Base-by-base conservation (phyloP, 176 grass and related monocot genomes). In the Ananas comosus region DNA sequence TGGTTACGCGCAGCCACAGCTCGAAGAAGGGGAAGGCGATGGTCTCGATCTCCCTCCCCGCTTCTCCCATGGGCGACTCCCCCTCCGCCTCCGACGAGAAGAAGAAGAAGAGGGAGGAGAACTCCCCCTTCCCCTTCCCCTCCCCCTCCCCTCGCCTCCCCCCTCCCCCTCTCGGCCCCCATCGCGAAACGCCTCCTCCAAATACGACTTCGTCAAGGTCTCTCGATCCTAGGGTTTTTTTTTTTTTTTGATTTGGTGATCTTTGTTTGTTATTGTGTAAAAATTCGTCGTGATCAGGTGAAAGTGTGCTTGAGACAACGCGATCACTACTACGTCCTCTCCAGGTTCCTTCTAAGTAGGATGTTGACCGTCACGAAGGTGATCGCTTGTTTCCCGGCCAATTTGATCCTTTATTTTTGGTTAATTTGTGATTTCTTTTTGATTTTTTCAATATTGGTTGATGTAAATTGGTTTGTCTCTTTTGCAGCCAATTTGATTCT, bases 291-390 rank as follows among this genome's bases (percentile, higher is more conserved):
- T 57, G 49, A 61, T 50, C 53, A 91, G 88, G 89, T 92, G 23
- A 97, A 97, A 85, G 89, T 97, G 2, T 97, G 93, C 83, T 97
- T 21, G 93, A 86, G 89, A 97, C 69, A 92, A 97, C 70, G 93
- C 93, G n/a, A 97, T 80, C 93, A 97, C 65, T 92, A 97, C 77
- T 97, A 97, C 25, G 93, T 96, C 25, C 75, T 96, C 16, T 96
- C 92, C 66, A 82, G 92, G 67, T 96, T 96, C 76, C 92, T 96
- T 75, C 92, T 96, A 10, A 86, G 92, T 74, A 87, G 92, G 73
- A 96, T 91, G 92, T 80, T 96, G 63, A 97, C 93, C 11, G 89
- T 97, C 25, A 97, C 93, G 53, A 96, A 96, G 92, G 92, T 96
- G 1, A 33, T 56, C 24, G 54, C 14, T 21, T 18, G 54, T 59